Conservation (phyloP, 306 rosid genomes). For the Betula pendula region DNA sequence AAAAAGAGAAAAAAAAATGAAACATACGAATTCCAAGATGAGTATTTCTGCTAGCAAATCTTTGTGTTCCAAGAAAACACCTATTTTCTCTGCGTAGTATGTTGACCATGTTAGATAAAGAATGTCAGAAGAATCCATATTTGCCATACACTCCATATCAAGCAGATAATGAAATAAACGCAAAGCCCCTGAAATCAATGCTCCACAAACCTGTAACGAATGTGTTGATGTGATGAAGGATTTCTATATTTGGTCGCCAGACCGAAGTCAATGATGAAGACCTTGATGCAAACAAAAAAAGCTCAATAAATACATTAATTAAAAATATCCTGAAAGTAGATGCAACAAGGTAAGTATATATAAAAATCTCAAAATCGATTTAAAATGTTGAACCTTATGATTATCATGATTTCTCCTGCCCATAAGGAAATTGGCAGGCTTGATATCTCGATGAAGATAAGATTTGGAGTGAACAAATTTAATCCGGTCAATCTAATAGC, state of each 20-base stretch:
- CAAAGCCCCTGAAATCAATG: background rate
- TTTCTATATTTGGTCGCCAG: background rate
- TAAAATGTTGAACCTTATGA: background rate
- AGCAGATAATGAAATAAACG: too few species aligned
- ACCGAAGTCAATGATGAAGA: background rate
- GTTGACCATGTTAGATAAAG: background rate
- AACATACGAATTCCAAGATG: background rate
- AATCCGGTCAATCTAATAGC: background rate
- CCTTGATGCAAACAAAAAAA: background rate
- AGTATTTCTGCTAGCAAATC: background rate
- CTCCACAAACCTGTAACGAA: background rate
- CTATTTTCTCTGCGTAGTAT: background rate
- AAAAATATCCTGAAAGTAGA: background rate
- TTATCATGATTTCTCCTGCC: background rate
- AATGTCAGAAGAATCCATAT: background rate
- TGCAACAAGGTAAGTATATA: background rate
- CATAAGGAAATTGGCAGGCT: conserved; percentile 2
- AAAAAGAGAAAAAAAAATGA: background rate
- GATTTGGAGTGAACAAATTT: background rate
- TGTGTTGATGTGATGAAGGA: background rate
- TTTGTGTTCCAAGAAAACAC: background rate
- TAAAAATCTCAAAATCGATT: background rate
- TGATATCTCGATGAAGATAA: conserved; percentile 11
- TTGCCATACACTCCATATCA: background rate
- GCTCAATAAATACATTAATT: background rate